Evolutionary conservation across 2,329 filamentous ascomycete genomes (phyloP), one percentile per base, ranked within the genome.

Genomic region (Alternaria triticimaculans): DNA sequence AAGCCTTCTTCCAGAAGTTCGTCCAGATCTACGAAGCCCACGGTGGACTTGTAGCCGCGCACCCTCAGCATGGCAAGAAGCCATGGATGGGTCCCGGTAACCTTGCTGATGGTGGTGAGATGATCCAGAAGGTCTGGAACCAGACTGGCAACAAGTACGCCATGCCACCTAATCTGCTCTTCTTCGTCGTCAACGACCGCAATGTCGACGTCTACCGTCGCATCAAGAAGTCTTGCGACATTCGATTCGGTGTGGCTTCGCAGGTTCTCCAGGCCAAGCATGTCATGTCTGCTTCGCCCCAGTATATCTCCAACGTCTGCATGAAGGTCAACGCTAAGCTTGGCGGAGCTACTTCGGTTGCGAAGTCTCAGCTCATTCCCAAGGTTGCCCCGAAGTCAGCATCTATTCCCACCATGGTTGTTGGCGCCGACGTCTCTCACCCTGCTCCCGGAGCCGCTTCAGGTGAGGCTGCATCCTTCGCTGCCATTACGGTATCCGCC

Each of bases 301-400:
- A 99, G 73, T 98, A 98, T 80, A 91, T 92, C 73, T 96, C 92
- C 1, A 99, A 99, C 66, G 93, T 99, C 0, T 87, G 89, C 67
- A 96, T 99, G 93, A 99, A 99, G 83, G 89, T 99, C 69, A 98
- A 99, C 72, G 92, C 93, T 4, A 99, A 99, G 83, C 87, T 99
- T 3, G 96, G 96, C 14, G 96, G 96, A 6, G 87, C 88, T 0
- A 97, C 93, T 1, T 89, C 82, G 64, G 80, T 84, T 55, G 84
- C 83, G 3, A 72, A 84, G 72, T 73, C 80, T 12, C 48, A 80
- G 21, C 74, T 79, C 10, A 72, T 78, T 26, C 66, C 68, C 3
- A 78, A 73, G 71, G 63, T 78, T 15, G 67, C 67, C 5, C 72
- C 72, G 2, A 68, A 62, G 60, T 64, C 68, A 0, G 50, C 62